phyloP scores from a whole-genome alignment of 768 basidiomycete species.

The Pulveroboletus ravenelii region DNA sequence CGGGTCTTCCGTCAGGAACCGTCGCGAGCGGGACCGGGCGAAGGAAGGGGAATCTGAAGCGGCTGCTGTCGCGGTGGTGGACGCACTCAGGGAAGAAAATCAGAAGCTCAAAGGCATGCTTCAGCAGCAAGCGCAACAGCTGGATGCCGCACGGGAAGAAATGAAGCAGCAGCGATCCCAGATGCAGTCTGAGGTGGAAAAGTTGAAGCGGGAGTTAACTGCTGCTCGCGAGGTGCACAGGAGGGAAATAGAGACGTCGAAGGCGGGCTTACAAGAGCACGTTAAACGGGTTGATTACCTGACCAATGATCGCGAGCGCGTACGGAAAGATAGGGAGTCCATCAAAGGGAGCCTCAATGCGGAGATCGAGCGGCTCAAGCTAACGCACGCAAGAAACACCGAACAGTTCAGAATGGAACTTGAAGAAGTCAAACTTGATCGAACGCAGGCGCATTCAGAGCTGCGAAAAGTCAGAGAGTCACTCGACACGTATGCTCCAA shows the following conservation, averaged over 20 bases:
- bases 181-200: slow-evolving; percentile 8
- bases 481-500: slow-evolving; percentile 14
- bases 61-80: not conserved
- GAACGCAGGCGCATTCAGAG: slow-evolving; percentile 18
- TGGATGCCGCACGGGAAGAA: slow-evolving; percentile 8
- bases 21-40: slow-evolving; percentile 10
- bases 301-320: slow-evolving; percentile 22
- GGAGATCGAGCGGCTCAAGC: slow-evolving; percentile 22
- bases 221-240: slow-evolving; percentile 1
- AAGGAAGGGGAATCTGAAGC: slow-evolving; percentile 7
- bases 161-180: slow-evolving; percentile 9
- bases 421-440: slow-evolving; percentile 23
- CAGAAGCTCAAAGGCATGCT: slow-evolving; percentile 20
- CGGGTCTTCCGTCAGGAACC: slow-evolving; percentile 5
- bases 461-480: slow-evolving; percentile 17
- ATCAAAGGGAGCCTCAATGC: slow-evolving; percentile 7
- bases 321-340: slow-evolving; percentile 22
- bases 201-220: slow-evolving; percentile 12
- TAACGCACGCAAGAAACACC: slow-evolving; percentile 9
- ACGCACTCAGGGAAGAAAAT: slow-evolving; percentile 21
- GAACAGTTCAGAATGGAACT: slow-evolving; percentile 19
- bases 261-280: slow-evolving; percentile 17
- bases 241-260: slow-evolving; percentile 16
- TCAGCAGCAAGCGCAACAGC: slow-evolving; percentile 17
- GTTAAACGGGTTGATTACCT: slow-evolving; percentile 17